A percentile compares a stretch with the other conserved stretches of the same genome.
These are phyloP conservation scores for Alternaria infectoria DNA, from an alignment of 2,329 filamentous ascomycete genomes.

Conservation along the genomic window DNA sequence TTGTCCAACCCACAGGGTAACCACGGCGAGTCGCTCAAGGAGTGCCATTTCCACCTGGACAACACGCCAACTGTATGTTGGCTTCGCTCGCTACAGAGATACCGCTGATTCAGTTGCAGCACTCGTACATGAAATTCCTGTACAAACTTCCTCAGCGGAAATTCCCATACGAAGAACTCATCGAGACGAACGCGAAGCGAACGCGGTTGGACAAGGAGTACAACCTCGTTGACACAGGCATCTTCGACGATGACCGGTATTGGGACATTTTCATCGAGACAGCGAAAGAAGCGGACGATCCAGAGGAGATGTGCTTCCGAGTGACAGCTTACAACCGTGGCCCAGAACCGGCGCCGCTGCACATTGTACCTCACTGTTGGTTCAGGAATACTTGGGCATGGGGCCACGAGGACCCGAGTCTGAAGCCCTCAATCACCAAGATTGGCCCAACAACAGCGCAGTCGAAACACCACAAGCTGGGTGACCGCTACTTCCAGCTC, in stretches of 20 bases:
- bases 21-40: constrained; percentile 96
- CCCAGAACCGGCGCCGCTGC: constrained; percentile 85
- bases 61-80: constrained; percentile 76
- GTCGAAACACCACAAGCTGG: constrained; percentile 80
- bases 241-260: constrained; percentile 88
- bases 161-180: constrained; percentile 89
- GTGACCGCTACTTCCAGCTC: constrained; percentile 81
- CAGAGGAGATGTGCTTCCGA: constrained; percentile 90
- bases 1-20: constrained; percentile 96
- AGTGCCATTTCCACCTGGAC: constrained; percentile 94
- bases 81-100: constrained; percentile 49
- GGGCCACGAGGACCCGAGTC: constrained; percentile 77
- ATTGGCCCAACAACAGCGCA: constrained; percentile 71
- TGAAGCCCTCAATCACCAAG: constrained; percentile 79
- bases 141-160: constrained; percentile 95
- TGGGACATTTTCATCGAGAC: constrained; percentile 98
- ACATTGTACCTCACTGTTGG: constrained; percentile 94
- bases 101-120: constrained; percentile 57
- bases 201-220: constrained; percentile 83
- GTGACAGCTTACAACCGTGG: constrained; percentile 97
- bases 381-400: constrained; percentile 98
- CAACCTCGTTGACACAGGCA: constrained; percentile 86
- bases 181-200: constrained; percentile 81
- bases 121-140: constrained; percentile 98
- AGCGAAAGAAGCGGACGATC: constrained; percentile 89